Conservation (phyloP, 768 basidiomycete genomes). For the Auricularia sp. region DNA sequence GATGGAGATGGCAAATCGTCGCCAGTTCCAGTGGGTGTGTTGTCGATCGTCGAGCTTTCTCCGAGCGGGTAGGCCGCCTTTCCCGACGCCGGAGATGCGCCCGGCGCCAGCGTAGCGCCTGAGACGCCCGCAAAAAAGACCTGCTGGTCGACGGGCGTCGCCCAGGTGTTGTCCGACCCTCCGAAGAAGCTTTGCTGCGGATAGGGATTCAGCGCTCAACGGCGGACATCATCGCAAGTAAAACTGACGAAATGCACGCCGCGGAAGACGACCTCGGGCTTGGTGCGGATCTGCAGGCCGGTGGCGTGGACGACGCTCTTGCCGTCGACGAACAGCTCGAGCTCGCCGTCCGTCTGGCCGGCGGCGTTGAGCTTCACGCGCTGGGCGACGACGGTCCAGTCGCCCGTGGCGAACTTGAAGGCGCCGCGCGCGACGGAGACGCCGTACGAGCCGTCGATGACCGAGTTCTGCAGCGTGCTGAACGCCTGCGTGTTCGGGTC, state of each 20-base stretch:
- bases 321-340: constrained; percentile 57
- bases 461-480: constrained; percentile 25
- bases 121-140: constrained; percentile 64
- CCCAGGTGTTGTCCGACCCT: constrained; percentile 36
- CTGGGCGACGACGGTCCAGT: constrained; percentile 57
- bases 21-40: neutral
- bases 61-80: neutral
- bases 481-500: constrained; percentile 6
- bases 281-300: constrained; percentile 49
- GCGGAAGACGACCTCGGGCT: constrained; percentile 39
- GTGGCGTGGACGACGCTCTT: constrained; percentile 48
- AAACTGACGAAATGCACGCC: constrained; percentile 44
- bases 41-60: neutral
- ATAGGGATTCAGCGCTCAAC: neutral
- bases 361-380: constrained; percentile 67
- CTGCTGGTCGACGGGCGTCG: constrained; percentile 52
- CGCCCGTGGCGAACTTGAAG: constrained; percentile 52
- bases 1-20: neutral
- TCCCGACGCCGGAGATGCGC: neutral
- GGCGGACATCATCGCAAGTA: neutral
- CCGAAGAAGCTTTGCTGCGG: constrained; percentile 63
- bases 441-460: constrained; percentile 46
- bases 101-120: constrained; percentile 36
- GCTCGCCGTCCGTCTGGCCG: constrained; percentile 59
- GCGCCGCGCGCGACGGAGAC: constrained; percentile 60